Percentiles rank a stretch among this genome's conserved stretches.
These are phyloP conservation scores for Vitellaria paradoxa DNA, from an alignment of 179 eudicot species.

Conservation along the genomic window DNA sequence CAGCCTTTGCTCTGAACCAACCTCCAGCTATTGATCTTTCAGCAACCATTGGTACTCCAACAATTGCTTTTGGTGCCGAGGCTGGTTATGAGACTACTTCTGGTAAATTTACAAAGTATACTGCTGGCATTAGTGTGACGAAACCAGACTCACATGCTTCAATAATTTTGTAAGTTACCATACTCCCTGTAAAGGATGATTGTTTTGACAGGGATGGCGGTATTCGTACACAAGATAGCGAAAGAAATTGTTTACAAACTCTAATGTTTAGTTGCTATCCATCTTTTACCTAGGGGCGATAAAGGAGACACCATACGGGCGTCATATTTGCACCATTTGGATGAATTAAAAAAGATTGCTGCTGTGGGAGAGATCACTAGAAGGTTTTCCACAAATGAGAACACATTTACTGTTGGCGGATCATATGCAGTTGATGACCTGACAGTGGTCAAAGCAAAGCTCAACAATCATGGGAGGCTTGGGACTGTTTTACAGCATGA, in stretches of 20 bases:
- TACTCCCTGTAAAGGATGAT: too few relatives aligned
- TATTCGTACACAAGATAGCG: not conserved
- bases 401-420: conserved; percentile 94
- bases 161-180: conserved; percentile 61
- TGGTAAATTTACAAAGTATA: conserved; percentile 65
- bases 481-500: conserved; percentile 82
- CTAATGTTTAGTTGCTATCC: not conserved
- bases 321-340: conserved; percentile 73
- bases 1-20: conserved; percentile 56
- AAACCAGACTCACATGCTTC: conserved; percentile 89
- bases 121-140: conserved; percentile 75
- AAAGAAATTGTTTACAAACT: not conserved
- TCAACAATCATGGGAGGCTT: conserved; percentile 84
- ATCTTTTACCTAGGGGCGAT: conserved; percentile 56
- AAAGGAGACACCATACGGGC: conserved; percentile 88
- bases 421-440: conserved; percentile 55
- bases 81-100: conserved; percentile 84
- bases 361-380: conserved; percentile 80
- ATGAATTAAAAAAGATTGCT: conserved; percentile 61
- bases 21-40: conserved; percentile 72
- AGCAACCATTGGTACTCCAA: conserved; percentile 82
- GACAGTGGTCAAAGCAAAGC: conserved; percentile 74
- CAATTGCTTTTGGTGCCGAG: conserved; percentile 87
- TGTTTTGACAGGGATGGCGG: not conserved
- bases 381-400: conserved; percentile 88